These are phyloP conservation scores for Auriscalpium microsporum DNA, from an alignment of 768 basidiomycete genomes.

Conservation along the genomic window DNA sequence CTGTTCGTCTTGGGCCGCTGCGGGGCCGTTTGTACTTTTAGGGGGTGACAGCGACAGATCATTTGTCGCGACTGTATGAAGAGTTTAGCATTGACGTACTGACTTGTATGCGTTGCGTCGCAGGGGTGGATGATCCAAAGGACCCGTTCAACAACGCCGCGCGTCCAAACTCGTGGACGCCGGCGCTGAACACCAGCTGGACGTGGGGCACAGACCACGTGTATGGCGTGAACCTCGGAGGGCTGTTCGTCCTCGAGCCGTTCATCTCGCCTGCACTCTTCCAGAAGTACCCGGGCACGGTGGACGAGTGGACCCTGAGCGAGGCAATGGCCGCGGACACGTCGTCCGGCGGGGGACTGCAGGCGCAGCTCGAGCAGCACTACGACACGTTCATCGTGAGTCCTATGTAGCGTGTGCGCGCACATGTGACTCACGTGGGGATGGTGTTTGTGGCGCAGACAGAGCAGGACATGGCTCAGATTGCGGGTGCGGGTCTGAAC, in stretches of 20 bases:
- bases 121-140: slow-evolving; percentile 64
- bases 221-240: slow-evolving; percentile 67
- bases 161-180: slow-evolving; percentile 71
- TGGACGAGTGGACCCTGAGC: slow-evolving; percentile 71
- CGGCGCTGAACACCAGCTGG: slow-evolving; percentile 74
- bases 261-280: slow-evolving; percentile 64
- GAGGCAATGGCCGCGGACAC: slow-evolving; percentile 57
- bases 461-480: slow-evolving; percentile 82
- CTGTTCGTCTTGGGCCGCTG: neutral
- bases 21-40: neutral
- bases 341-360: slow-evolving; percentile 46
- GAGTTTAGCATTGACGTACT: neutral
- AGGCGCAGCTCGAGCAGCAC: slow-evolving; percentile 59
- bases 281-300: slow-evolving; percentile 48
- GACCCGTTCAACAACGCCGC: slow-evolving; percentile 75
- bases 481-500: slow-evolving; percentile 83
- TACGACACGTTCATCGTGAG: slow-evolving; percentile 81
- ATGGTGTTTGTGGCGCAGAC: slow-evolving; percentile 39
- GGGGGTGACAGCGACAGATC: too few species aligned
- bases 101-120: neutral
- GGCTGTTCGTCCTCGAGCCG: slow-evolving; percentile 74
- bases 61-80: too few species aligned
- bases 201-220: slow-evolving; percentile 54
- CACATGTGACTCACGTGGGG: neutral
- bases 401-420: slow-evolving; percentile 5